These are phyloP conservation scores for Suillus decipiens DNA, from an alignment of 768 basidiomycete genomes.

Conservation along the genomic window DNA sequence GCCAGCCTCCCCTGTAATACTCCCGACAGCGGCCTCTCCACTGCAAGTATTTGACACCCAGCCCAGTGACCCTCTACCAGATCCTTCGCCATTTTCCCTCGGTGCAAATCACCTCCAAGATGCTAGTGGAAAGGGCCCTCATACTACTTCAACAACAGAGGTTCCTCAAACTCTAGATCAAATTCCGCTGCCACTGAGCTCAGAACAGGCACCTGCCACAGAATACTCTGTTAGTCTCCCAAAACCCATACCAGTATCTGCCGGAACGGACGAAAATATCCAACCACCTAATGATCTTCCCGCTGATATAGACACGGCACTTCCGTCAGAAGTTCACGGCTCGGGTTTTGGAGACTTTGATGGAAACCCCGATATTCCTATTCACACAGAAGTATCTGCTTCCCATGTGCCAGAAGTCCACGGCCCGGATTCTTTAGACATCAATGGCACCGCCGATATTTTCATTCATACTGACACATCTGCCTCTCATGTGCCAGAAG, in stretches of 20 bases:
- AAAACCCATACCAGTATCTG: background rate
- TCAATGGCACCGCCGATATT: background rate
- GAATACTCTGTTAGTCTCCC: background rate
- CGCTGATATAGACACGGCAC: background rate
- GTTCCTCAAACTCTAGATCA: background rate
- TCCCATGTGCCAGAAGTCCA: background rate
- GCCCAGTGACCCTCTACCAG: background rate
- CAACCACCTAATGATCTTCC: background rate
- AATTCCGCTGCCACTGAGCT: background rate
- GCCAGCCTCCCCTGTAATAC: slow-evolving; percentile 40
- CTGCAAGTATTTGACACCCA: background rate
- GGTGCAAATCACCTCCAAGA: background rate
- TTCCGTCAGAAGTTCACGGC: background rate
- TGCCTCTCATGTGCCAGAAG: background rate
- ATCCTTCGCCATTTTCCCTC: background rate
- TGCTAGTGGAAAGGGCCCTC: background rate
- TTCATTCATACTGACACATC: background rate
- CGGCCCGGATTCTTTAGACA: background rate
- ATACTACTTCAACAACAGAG: background rate
- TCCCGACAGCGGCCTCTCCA: slow-evolving; percentile 3
- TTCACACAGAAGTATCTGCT: background rate
- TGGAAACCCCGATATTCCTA: background rate
- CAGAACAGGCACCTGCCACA: background rate
- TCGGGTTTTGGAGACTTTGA: background rate
- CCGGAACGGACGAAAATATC: background rate